Conservation (phyloP, 306 rosid species). For the Vigna mungo region DNA sequence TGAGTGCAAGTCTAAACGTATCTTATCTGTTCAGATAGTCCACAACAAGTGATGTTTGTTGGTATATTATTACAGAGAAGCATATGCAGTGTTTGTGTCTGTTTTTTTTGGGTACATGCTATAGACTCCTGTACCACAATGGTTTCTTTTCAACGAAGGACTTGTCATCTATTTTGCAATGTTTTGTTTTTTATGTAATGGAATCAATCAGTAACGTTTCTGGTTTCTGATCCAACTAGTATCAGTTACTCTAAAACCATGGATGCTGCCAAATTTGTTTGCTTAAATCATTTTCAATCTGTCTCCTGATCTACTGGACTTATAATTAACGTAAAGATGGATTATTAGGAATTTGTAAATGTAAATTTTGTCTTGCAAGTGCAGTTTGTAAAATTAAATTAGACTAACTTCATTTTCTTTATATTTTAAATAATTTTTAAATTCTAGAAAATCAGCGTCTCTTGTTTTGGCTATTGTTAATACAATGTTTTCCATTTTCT, state of each 20-base stretch:
- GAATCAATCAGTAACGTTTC: not conserved
- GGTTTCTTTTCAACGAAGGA: not conserved
- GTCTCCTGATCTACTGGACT: too few relatives aligned
- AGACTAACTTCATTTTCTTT: too few relatives aligned
- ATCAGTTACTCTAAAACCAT: not conserved
- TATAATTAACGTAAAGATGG: too few relatives aligned
- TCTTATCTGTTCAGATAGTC: conserved; percentile 38
- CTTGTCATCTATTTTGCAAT: not conserved
- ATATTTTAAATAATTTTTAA: too few relatives aligned
- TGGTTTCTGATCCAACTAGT: not conserved
- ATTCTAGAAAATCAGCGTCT: too few relatives aligned
- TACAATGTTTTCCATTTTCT: too few relatives aligned
- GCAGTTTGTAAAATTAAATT: too few relatives aligned
- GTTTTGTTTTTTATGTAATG: not conserved
- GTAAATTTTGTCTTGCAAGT: too few relatives aligned
- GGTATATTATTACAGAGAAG: not conserved
- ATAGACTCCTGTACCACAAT: not conserved
- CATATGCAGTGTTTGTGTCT: not conserved
- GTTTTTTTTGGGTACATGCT: not conserved
- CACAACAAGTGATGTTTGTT: conserved; percentile 32
- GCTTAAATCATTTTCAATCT: not conserved
- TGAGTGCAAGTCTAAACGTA: conserved; percentile 37
- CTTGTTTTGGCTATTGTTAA: too few relatives aligned
- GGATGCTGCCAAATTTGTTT: not conserved
- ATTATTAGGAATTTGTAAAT: too few relatives aligned